Evolutionary conservation across 371 early-diverging fungal genomes (phyloP).

Genomic region (Mucor velutinosus): DNA sequence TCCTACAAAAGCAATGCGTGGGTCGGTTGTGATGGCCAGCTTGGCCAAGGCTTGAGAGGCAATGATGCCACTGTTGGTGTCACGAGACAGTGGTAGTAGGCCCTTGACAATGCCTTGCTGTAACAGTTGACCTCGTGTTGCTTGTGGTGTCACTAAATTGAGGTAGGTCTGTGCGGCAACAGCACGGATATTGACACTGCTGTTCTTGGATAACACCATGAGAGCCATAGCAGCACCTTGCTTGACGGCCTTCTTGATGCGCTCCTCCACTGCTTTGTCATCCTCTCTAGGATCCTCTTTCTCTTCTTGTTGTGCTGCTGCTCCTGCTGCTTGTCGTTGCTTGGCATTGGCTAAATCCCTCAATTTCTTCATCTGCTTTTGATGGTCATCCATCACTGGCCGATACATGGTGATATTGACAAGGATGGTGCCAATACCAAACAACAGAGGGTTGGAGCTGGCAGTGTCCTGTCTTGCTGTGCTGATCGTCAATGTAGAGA

Average conservation of each 20-base stretch:
- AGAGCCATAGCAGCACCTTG: constrained; percentile 64
- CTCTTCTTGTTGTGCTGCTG: constrained; percentile 17
- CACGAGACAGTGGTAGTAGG: constrained; percentile 55
- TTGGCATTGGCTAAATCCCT: constrained; percentile 65
- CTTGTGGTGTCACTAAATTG: constrained; percentile 70
- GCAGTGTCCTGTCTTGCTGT: constrained; percentile 35
- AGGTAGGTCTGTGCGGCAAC: constrained; percentile 70
- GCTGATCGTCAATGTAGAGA: constrained; percentile 56
- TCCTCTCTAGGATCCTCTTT: constrained; percentile 56
- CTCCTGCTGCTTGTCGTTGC: constrained; percentile 14
- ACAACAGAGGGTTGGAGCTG: constrained; percentile 51
- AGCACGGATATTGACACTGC: constrained; percentile 60
- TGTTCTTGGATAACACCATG: constrained; percentile 55
- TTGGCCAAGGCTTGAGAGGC: constrained; percentile 90
- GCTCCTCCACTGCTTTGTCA: constrained; percentile 63
- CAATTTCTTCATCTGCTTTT: constrained; percentile 80
- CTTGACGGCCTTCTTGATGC: constrained; percentile 56
- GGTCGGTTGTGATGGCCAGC: constrained; percentile 88
- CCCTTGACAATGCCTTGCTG: constrained; percentile 82
- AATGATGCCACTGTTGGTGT: constrained; percentile 21
- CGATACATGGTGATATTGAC: constrained; percentile 73
- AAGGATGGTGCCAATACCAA: constrained; percentile 73
- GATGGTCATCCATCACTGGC: constrained; percentile 72
- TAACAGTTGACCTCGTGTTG: constrained; percentile 74
- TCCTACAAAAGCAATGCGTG: constrained; percentile 80